Conservation (phyloP, 2,329 filamentous ascomycete species). For the Thielaviopsis ethacetica region DNA sequence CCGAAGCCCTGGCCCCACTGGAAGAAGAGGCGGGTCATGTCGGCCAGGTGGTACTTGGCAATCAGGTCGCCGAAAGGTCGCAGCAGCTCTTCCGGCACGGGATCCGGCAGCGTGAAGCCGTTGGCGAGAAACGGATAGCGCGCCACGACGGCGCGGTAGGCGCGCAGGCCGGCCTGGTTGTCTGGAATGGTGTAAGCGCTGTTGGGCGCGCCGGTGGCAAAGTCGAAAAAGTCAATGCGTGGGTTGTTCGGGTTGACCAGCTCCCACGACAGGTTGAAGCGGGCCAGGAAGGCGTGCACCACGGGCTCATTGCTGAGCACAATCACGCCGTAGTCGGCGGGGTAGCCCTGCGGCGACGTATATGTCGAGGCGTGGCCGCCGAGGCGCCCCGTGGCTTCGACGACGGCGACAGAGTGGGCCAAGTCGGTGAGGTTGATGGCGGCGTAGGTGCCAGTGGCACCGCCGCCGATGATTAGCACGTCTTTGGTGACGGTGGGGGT, state of each 20-base stretch:
- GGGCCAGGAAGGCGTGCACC: slow-evolving; percentile 69
- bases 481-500: slow-evolving; percentile 37
- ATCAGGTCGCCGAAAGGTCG: slow-evolving; percentile 26
- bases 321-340: slow-evolving; percentile 58
- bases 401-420: slow-evolving; percentile 52
- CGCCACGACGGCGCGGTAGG: slow-evolving; percentile 1
- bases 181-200: neutral
- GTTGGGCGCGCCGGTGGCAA: neutral
- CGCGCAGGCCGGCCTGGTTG: neutral
- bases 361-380: slow-evolving; percentile 61
- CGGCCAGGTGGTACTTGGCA: slow-evolving; percentile 24
- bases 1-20: slow-evolving; percentile 23
- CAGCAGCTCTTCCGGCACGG: slow-evolving; percentile 27
- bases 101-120: slow-evolving; percentile 22
- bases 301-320: slow-evolving; percentile 54
- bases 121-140: slow-evolving; percentile 3
- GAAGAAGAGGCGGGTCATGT: slow-evolving; percentile 20
- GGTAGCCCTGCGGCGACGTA: slow-evolving; percentile 59
- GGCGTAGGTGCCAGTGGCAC: slow-evolving; percentile 54
- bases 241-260: neutral
- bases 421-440: slow-evolving; percentile 55
- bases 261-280: slow-evolving; percentile 36
- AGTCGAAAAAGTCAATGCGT: slow-evolving; percentile 3
- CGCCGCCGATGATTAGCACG: slow-evolving; percentile 52
- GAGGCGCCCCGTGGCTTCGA: slow-evolving; percentile 57